Base-by-base conservation (phyloP, 129 eudicot species). In the Ambrosia artemisiifolia region DNA sequence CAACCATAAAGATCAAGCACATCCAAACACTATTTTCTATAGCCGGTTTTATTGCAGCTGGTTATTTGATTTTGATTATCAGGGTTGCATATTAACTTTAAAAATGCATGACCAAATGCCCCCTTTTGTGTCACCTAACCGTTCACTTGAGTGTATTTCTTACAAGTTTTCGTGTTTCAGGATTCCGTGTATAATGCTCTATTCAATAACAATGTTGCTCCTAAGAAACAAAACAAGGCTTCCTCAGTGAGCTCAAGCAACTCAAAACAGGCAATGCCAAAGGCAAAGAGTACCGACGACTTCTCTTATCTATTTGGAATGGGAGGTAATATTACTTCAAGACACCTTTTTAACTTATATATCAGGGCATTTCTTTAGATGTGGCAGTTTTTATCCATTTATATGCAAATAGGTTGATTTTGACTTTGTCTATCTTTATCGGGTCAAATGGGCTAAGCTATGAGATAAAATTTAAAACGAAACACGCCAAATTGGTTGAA, bases 241-340 rank as follows among this genome's bases (percentile, higher is more conserved):
- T 62, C 81, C 17, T 49, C 71, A 56, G 80, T 56, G 44, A 34
- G 78, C 66, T 14, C 80, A 40, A 51, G 53, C 68, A 73, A 13
- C 61, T 70, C 78, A 36, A 78, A 76, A 72, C 82, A 79, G 73
- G 68, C 80, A 17, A 57, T 82, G 5, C n/a, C 85, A 20, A 62
- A 32, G 13, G 49, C 75, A 67, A 75, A 62, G 65, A 70, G 20
- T 44, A 84, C 70, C 77, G 86, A 85, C 55, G 96, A 89, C 63
- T 92, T 92, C 55, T 69, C 88, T 46, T 80, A 82, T 32, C 73
- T 89, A 48, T 89, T 88, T 80, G 98, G 85, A 65, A 79, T 81
- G 82, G 88, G 77, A 89, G 98, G 98, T 92, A 81, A 69, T 55
- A 7, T 65, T 32, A n/a, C n/a, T n/a, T n/a, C n/a, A n/a, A n/a